Base-by-base conservation (phyloP, 148 eudicot species). In the Nepenthes gracilis region DNA sequence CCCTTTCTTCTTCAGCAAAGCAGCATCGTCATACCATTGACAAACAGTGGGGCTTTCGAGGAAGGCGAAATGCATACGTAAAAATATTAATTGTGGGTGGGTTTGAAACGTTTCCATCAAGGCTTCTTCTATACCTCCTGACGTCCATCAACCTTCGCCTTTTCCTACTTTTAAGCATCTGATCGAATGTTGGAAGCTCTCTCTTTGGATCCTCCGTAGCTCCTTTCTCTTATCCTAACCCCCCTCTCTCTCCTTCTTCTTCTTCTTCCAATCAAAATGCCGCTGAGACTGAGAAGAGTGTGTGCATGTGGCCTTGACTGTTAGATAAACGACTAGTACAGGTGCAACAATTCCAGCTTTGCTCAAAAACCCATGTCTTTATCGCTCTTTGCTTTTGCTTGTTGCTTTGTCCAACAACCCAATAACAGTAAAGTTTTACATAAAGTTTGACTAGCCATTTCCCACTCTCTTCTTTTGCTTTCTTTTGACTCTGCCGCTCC, bases 91-190 rank as follows among this genome's bases (percentile, higher is more conserved):
- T 3, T 40, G 45, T 40, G 8, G 23, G 8, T 40, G 45, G 8
- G 45, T 40, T 40, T 40, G 45, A 40, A 40, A 40, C 45, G 45
- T 40, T 40, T 40, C 45, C 8, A 40, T 40, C 45, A 40, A 40
- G 45, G 45, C 45, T 40, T 40, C 45, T 40, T 3, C 8, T 4
- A 4, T 40, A 40, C 1, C 8, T 40, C 45, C 23, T 40, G 4
- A 4, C 45, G 8, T 40, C 45, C 23, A 23, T 40, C 45, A 77
- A 77, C 79, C 68, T 77, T 72, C 73, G 72, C 79, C 79, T 74
- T 80, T 76, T 80, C 71, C 84, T 64, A 62, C 74, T 74, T 80
- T 23, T 64, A 68, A 74, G 78, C 65, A 77, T 67, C 70, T 70
- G 58, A 61, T 68, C 66, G 11, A 49, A 47, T 37, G 66, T 52